phyloP scores from a whole-genome alignment of 352 stramenopile genomes.

The Pythium aristosporum region DNA sequence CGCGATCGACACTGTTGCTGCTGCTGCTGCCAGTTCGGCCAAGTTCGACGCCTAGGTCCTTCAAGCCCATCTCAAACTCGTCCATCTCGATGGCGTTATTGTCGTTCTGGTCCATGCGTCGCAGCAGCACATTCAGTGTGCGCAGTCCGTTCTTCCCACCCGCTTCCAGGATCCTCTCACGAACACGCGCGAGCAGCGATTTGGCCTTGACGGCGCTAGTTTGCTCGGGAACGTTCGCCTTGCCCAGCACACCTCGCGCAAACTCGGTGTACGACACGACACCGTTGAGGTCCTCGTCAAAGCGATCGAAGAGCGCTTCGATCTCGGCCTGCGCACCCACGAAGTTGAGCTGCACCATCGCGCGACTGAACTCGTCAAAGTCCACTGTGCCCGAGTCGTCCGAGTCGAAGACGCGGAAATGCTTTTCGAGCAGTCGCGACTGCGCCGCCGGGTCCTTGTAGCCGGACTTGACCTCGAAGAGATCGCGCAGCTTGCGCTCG shows the following conservation, averaged over 20 bases:
- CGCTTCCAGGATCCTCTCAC: conserved; percentile 51
- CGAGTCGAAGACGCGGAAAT: conserved; percentile 79
- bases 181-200: conserved; percentile 46
- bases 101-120: conserved; percentile 80
- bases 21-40: not conserved
- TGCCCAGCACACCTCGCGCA: conserved; percentile 44
- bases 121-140: conserved; percentile 59
- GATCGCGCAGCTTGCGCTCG: conserved; percentile 48
- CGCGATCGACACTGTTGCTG: conserved; percentile 26
- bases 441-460: conserved; percentile 62
- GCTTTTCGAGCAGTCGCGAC: conserved; percentile 50
- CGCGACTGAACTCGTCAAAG: conserved; percentile 87
- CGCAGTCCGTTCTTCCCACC: conserved; percentile 78
- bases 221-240: conserved; percentile 14
- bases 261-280: conserved; percentile 81
- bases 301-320: conserved; percentile 87
- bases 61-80: conserved; percentile 61
- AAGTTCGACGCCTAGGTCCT: conserved; percentile 42
- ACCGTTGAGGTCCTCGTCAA: conserved; percentile 81
- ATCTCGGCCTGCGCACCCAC: conserved; percentile 85
- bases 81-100: conserved; percentile 70
- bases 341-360: conserved; percentile 88
- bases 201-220: conserved; percentile 2
- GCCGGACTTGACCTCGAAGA: conserved; percentile 74
- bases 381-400: conserved; percentile 72